Base-by-base conservation (phyloP, 1,139 yeast genomes). In the Lodderomyces orthopsilosis region DNA sequence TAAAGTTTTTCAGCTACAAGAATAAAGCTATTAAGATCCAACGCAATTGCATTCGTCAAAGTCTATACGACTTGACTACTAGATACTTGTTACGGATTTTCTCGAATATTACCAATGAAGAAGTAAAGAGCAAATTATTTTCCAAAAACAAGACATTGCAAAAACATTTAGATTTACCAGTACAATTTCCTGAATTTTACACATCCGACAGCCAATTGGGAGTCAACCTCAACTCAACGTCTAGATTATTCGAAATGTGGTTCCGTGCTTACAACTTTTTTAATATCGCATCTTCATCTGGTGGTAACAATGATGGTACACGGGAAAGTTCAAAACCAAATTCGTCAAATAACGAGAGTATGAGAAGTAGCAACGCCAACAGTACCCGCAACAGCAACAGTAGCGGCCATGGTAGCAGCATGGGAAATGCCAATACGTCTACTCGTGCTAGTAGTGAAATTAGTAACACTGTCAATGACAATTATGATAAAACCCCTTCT, bases 1-100 rank as follows among this genome's bases (percentile, higher is more conserved):
- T 63, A 43, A 50, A 54, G 27, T 62, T 56, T 37, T 64, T 63
- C 35, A 14, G 40, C 5, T 38, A 35, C 22, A 28, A 36, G 15
- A 26, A 27, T 17, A 36, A 36, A 12, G 6, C n/a, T 4, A 40
- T 23, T 3, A 40, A 27, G 18, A 22, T 47, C 17, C 39, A 33
- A 28, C 33, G 47, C 38, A 40, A 38, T 24, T 37, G 44, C 33
- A 30, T 42, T 9, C 33, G 44, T 28, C 44, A 34, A 34, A 35
- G 15, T 7, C 5, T 46, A 15, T 47, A 41, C 23, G 50, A 47
- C 28, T 38, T 47, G 13, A 14, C 38, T 3, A 38, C 50, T 7
- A 30, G 47, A 28, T 35, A 28, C 7, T 7, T 47, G 4, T 17
- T 47, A 6, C 39, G 45, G 18, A 18, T 45, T 6, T n/a, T 34